Percentiles rank a stretch among this genome's conserved stretches.
Evolutionary conservation across 331 rosid species (phyloP).

Genomic region (Rosa hybrid): DNA sequence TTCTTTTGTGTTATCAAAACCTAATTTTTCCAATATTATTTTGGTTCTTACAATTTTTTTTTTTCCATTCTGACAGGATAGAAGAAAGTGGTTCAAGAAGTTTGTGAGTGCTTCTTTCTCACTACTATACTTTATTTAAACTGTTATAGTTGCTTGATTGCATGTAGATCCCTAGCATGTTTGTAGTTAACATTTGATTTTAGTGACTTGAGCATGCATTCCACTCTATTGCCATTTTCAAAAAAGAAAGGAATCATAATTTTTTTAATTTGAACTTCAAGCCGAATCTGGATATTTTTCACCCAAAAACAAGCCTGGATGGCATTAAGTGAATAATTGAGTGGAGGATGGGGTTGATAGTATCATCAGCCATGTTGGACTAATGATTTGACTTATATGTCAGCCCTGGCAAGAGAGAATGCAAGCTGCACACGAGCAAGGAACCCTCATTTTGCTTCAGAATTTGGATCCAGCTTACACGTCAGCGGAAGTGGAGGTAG

Average conservation of each 20-base stretch:
- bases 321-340: constrained; percentile 14
- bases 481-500: constrained; percentile 82
- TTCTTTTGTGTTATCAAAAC: background rate
- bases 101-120: constrained; percentile 61
- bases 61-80: constrained; percentile 66
- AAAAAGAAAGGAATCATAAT: background rate
- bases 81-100: constrained; percentile 72
- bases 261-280: background rate
- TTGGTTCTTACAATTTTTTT: constrained; percentile 34
- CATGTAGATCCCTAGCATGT: constrained; percentile 14
- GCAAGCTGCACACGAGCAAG: constrained; percentile 60
- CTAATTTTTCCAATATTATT: background rate
- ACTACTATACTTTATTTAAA: constrained; percentile 10
- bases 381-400: constrained; percentile 30
- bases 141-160: constrained; percentile 24
- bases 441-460: constrained; percentile 70
- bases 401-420: constrained; percentile 89
- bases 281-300: background rate
- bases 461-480: constrained; percentile 81
- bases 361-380: constrained; percentile 11
- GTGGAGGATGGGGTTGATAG: background rate
- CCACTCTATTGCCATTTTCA: background rate
- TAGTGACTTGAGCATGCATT: background rate
- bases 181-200: constrained; percentile 7
- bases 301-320: background rate